Percentiles rank a stretch among this genome's conserved stretches.
Evolutionary conservation across 257 asterid genomes (phyloP).

Genomic region (Salvia hispanica): DNA sequence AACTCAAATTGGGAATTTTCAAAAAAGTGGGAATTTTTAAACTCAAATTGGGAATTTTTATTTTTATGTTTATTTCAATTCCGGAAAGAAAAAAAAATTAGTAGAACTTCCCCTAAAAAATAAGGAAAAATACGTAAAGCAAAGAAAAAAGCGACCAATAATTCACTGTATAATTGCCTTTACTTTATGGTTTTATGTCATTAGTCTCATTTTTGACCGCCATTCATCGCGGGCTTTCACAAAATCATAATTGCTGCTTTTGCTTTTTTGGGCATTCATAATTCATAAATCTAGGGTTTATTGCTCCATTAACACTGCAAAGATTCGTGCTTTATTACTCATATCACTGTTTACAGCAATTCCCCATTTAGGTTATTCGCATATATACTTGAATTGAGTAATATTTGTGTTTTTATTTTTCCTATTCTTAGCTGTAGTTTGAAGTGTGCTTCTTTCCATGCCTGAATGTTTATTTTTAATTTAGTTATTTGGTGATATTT

Average conservation of each 20-base stretch:
- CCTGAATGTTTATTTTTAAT: conserved; percentile 1
- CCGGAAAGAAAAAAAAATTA: conserved; percentile 13
- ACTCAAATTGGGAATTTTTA: too few species aligned
- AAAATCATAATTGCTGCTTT: conserved; percentile 64
- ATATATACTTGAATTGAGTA: conserved; percentile 28
- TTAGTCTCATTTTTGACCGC: conserved; percentile 58
- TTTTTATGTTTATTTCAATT: conserved; percentile 29
- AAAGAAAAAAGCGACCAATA: conserved; percentile 42
- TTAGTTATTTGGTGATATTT: conserved; percentile 23
- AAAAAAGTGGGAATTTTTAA: conserved; percentile 3
- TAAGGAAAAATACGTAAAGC: neutral
- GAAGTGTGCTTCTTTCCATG: conserved; percentile 12
- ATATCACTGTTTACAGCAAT: conserved; percentile 16
- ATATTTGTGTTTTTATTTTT: conserved; percentile 19
- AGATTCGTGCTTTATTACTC: conserved; percentile 35
- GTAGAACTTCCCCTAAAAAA: neutral
- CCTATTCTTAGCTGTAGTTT: conserved; percentile 19
- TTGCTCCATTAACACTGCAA: conserved; percentile 42
- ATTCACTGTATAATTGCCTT: conserved; percentile 31
- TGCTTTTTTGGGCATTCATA: conserved; percentile 61
- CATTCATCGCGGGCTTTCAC: conserved; percentile 57
- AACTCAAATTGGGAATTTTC: conserved; percentile 18
- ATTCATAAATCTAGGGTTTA: conserved; percentile 54
- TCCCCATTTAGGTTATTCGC: conserved; percentile 26
- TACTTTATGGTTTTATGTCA: conserved; percentile 28